Conservation (phyloP, 2,329 filamentous ascomycete species). For the Fusarium dimerum region DNA sequence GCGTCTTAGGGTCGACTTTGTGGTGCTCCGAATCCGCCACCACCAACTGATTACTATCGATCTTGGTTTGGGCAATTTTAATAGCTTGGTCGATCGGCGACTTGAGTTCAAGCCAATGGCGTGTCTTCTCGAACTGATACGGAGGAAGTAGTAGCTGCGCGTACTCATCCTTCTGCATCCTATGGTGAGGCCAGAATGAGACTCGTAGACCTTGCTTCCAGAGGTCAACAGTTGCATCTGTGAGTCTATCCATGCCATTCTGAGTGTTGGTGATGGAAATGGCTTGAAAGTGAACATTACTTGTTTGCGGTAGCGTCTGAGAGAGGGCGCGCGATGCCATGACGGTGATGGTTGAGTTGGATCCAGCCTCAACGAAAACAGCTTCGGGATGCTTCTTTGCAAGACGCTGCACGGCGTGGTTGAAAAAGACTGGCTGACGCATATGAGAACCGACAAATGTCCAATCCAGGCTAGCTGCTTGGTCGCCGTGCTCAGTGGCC, state of each 20-base stretch:
- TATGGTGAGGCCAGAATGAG: conserved; percentile 1
- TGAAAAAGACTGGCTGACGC: conserved; percentile 45
- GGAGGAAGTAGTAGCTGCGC: not conserved
- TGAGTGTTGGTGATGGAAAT: not conserved
- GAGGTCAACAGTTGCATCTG: not conserved
- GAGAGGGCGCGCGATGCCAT: not conserved
- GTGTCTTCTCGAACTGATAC: conserved; percentile 7
- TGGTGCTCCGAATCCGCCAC: too few relatives aligned
- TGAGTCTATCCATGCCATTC: not conserved
- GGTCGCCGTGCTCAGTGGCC: not conserved
- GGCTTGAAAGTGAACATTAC: not conserved
- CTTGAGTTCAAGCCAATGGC: conserved; percentile 3
- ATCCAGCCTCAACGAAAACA: conserved; percentile 8
- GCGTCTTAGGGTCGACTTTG: too few relatives aligned
- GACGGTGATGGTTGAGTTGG: conserved; percentile 2
- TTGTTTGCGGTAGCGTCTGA: not conserved
- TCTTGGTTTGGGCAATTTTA: too few relatives aligned
- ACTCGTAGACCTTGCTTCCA: conserved; percentile 3
- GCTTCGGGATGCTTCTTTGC: conserved; percentile 13
- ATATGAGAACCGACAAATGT: conserved; percentile 16
- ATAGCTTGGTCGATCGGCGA: not conserved
- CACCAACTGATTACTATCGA: too few relatives aligned
- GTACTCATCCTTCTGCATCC: not conserved
- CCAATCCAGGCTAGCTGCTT: not conserved
- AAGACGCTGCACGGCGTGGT: conserved; percentile 43